Conservation (phyloP, 148 eudicot species). For the Vaccinium vitisidaea region DNA sequence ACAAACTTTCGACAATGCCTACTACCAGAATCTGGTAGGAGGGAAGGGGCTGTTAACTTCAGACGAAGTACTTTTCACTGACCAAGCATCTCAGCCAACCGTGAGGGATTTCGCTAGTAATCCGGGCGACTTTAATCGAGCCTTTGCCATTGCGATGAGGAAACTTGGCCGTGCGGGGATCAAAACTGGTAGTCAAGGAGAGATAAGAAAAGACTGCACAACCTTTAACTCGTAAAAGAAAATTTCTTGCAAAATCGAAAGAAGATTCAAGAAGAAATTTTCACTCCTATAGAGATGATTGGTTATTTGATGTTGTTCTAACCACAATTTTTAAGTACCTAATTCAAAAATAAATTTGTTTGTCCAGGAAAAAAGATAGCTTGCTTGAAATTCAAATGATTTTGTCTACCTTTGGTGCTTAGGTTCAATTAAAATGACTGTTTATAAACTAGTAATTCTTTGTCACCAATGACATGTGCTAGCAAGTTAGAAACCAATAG, state of each 20-base stretch:
- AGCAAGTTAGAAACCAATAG: no score
- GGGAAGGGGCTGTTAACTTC: constrained; percentile 67
- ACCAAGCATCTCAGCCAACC: constrained; percentile 35
- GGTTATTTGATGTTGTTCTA: not conserved
- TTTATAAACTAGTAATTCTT: not conserved
- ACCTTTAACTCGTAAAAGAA: constrained; percentile 44
- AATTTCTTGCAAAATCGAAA: not conserved
- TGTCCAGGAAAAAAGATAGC: not conserved
- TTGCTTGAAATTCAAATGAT: not conserved
- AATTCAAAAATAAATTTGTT: not conserved
- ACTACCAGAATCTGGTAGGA: constrained; percentile 34
- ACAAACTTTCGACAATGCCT: constrained; percentile 45
- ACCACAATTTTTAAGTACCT: not conserved
- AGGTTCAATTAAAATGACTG: not conserved
- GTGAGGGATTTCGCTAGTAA: constrained; percentile 50
- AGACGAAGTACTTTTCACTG: constrained; percentile 52
- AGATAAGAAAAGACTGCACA: constrained; percentile 65
- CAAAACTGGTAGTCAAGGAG: constrained; percentile 71
- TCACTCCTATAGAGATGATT: not conserved
- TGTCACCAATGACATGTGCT: no score
- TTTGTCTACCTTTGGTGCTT: not conserved
- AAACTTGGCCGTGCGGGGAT: constrained; percentile 67
- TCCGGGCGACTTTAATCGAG: constrained; percentile 36
- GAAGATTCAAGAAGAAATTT: not conserved
- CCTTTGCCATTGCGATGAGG: constrained; percentile 53